A percentile compares a stretch with the other conserved stretches of the same genome.
Conservation (phyloP, 2,329 filamentous ascomycete species). For the Orbilia blumenaviensis region DNA sequence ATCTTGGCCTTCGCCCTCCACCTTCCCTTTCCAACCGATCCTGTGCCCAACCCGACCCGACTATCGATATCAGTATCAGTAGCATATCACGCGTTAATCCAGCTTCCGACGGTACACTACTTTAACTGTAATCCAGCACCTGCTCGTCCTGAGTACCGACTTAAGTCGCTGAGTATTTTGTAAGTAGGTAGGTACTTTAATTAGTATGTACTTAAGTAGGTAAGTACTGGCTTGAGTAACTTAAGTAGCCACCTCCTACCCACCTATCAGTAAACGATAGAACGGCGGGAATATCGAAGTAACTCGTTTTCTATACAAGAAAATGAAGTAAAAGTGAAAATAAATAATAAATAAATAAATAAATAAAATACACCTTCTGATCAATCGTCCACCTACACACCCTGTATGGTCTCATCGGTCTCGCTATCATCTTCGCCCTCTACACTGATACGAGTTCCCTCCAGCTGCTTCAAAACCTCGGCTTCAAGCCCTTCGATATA, state of each 20-base stretch:
- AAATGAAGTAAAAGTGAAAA: too few relatives aligned
- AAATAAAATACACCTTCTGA: not conserved
- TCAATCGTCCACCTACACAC: not conserved
- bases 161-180: too few relatives aligned
- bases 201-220: not conserved
- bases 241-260: too few relatives aligned
- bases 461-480: constrained; percentile 74
- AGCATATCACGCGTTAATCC: not conserved
- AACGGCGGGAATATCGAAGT: too few relatives aligned
- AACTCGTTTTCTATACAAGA: too few relatives aligned
- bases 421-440: constrained; percentile 76
- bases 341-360: too few relatives aligned
- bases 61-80: not conserved
- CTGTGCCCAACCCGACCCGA: not conserved
- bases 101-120: not conserved
- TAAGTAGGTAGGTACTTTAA: not conserved
- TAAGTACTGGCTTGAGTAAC: too few relatives aligned
- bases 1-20: constrained; percentile 31
- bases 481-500: constrained; percentile 80
- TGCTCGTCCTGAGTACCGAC: too few relatives aligned
- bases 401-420: constrained; percentile 56
- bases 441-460: constrained; percentile 73
- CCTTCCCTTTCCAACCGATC: constrained; percentile 14
- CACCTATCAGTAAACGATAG: too few relatives aligned
- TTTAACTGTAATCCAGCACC: too few relatives aligned